Base-by-base conservation (phyloP, 257 asterid genomes). In the Mitragyna speciosa region DNA sequence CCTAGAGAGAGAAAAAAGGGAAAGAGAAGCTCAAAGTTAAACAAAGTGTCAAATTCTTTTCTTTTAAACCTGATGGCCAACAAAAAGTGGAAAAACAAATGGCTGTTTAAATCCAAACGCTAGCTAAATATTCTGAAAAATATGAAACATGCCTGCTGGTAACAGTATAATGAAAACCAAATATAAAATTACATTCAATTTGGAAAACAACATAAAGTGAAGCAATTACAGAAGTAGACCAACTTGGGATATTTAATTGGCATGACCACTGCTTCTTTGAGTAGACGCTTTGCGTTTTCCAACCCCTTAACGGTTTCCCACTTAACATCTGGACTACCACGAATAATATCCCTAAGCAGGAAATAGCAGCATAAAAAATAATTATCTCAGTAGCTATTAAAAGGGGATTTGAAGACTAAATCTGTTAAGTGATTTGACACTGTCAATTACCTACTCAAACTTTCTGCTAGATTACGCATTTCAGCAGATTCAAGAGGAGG, bases 211-310 rank as follows among this genome's bases (percentile, higher is more conserved):
- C 41, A 36, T 4, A 36, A 36, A 36, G 41, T 36, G 41, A 78
- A 68, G 76, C 72, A 77, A 70, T 52, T 56, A 59, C 22, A 58
- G 30, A 28, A 76, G 75, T 77, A 87, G 51, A 61, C 92, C 82
- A 80, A 91, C 99, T 90, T 90, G n/a, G 99, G 98, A 89, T 96
- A 96, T 84, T 96, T 96, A 80, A 96, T 96, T 12, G 99, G 99
- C 99, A 96, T 96, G 64, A 96, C 99, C 79, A 96, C 98, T 75
- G 98, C 98, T 89, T 96, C 99, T 89, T 96, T 96, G 59, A 96
- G 94, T 71, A 96, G 91, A 80, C 87, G 87, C 87, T 96, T 96
- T 61, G 99, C 99, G 85, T 90, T 96, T 85, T 94, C 99, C 78
- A 96, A 84, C 49, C 99, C 98, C 85, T 96, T 96, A 79, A 96